A percentile compares a stretch with the other conserved stretches of the same genome.
phyloP scores from a whole-genome alignment of 495 filamentous ascomycete species.

The Xylaria cubensis region DNA sequence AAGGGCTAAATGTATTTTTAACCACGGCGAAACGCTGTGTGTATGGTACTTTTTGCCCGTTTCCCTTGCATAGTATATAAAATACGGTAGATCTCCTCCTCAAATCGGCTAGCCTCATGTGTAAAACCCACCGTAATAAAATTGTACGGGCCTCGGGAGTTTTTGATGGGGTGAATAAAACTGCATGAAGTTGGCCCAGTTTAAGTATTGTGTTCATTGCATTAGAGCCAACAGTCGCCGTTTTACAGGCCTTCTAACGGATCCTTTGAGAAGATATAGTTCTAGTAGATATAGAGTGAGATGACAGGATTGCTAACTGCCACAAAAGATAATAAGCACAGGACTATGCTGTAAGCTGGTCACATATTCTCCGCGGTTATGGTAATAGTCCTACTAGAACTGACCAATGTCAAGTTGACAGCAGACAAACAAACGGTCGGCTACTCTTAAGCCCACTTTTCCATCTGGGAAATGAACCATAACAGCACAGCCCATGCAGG shows the following conservation, averaged over 20 bases:
- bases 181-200: slow-evolving; percentile 11
- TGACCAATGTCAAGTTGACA: slow-evolving; percentile 12
- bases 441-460: neutral
- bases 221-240: neutral
- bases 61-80: neutral
- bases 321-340: neutral
- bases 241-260: neutral
- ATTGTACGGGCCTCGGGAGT: neutral
- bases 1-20: slow-evolving; percentile 20
- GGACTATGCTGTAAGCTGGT: neutral
- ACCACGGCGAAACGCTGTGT: slow-evolving; percentile 8
- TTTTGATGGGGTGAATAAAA: slow-evolving; percentile 6
- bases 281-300: neutral
- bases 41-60: slow-evolving; percentile 2
- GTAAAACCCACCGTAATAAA: neutral
- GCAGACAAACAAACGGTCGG: slow-evolving; percentile 8
- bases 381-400: slow-evolving; percentile 9
- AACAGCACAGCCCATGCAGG: slow-evolving; percentile 25
- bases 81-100: slow-evolving; percentile 1
- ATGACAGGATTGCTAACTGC: slow-evolving; percentile 9
- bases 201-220: neutral
- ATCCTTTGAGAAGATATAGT: neutral
- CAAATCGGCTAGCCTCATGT: neutral
- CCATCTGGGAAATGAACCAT: slow-evolving; percentile 19
- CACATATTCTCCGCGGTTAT: slow-evolving; percentile 5